Conservation (phyloP, 805 yeast species). For the Candida nanaspora region DNA sequence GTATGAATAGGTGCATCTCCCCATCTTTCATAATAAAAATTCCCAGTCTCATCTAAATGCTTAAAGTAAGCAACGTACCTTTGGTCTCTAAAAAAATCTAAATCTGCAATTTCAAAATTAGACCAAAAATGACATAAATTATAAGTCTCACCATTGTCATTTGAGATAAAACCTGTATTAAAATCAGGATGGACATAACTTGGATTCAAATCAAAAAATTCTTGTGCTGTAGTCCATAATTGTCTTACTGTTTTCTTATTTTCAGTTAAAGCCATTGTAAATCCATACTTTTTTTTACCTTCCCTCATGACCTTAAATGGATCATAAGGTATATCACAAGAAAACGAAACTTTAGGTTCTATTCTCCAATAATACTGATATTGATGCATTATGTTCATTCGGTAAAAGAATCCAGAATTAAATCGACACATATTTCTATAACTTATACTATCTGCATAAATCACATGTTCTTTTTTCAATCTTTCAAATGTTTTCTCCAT, state of each 20-base stretch:
- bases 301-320: constrained; percentile 42
- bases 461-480: constrained; percentile 26
- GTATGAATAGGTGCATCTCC: constrained; percentile 76
- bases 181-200: constrained; percentile 31
- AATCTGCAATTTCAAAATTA: constrained; percentile 58
- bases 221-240: constrained; percentile 39
- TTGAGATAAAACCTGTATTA: constrained; percentile 37
- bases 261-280: constrained; percentile 43
- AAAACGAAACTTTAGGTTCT: constrained; percentile 43
- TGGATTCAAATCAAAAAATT: constrained; percentile 33
- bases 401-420: constrained; percentile 45
- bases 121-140: constrained; percentile 59
- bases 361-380: constrained; percentile 56
- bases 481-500: constrained; percentile 23
- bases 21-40: constrained; percentile 73
- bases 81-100: constrained; percentile 51
- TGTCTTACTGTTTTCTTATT: constrained; percentile 39
- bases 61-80: constrained; percentile 50
- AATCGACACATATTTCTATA: constrained; percentile 66
- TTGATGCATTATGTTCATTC: constrained; percentile 34
- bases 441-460: constrained; percentile 52
- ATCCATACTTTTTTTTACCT: constrained; percentile 40
- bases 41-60: constrained; percentile 51
- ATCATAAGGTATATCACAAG: constrained; percentile 46
- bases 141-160: constrained; percentile 35